Conservation (phyloP, 345 rosid genomes). For the Salix dunnii region DNA sequence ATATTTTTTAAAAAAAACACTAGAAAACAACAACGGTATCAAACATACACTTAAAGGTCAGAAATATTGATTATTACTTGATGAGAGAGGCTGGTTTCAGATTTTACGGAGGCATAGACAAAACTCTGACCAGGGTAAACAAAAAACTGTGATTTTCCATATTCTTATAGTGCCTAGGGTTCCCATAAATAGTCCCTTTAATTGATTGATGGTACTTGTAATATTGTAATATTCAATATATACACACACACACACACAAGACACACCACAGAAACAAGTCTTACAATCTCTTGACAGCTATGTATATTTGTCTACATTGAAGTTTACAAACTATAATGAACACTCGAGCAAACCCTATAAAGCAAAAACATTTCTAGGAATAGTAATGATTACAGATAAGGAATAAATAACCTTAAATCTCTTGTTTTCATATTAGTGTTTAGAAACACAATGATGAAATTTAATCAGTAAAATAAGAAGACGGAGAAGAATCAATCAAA, state of each 20-base stretch:
- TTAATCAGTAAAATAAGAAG: background rate
- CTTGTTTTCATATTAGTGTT: background rate
- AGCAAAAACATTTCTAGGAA: background rate
- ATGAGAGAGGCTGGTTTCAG: background rate
- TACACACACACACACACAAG: constrained; percentile 15
- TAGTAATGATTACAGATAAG: background rate
- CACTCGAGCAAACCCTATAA: background rate
- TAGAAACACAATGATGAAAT: background rate
- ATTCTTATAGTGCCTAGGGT: constrained; percentile 12
- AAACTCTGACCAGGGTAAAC: background rate
- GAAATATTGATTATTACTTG: background rate
- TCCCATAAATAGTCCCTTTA: background rate
- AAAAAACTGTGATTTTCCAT: constrained; percentile 2
- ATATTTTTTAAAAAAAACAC: no score
- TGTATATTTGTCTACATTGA: constrained; percentile 23
- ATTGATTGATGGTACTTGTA: background rate
- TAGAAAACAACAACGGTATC: no score
- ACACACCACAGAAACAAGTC: constrained; percentile 10
- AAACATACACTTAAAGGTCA: no score
- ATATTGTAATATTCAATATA: background rate
- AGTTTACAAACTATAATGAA: background rate
- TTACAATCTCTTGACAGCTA: constrained; percentile 38
- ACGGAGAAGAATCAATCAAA: background rate
- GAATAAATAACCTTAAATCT: background rate
- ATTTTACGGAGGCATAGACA: background rate